Evolutionary conservation across 208 protist species (phyloP).

Genomic region (Phytomonas francai): DNA sequence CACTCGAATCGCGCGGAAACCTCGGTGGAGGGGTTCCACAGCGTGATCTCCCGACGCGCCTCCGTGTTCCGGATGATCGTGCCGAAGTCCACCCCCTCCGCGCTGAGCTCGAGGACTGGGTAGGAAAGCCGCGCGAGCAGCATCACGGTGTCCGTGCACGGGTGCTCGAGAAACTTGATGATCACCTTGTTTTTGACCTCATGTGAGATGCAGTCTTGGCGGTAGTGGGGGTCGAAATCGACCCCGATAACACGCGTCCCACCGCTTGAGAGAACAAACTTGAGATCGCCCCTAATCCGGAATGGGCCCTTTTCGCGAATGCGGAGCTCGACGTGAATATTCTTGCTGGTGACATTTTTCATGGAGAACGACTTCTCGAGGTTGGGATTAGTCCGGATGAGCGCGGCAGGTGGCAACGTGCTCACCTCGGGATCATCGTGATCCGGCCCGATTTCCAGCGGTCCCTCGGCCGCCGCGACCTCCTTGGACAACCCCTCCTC

Average conservation of each 20-base stretch:
- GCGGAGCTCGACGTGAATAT: slow-evolving; percentile 63
- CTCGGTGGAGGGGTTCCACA: slow-evolving; percentile 75
- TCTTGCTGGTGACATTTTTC: slow-evolving; percentile 82
- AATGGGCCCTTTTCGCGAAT: slow-evolving; percentile 57
- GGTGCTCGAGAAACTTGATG: slow-evolving; percentile 87
- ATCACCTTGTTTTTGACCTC: slow-evolving; percentile 56
- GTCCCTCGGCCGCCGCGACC: background rate
- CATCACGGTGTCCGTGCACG: slow-evolving; percentile 74
- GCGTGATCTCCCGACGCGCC: slow-evolving; percentile 42
- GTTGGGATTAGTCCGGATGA: background rate
- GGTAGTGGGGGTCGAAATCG: slow-evolving; percentile 80
- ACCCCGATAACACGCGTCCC: slow-evolving; percentile 81
- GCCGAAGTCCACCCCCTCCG: slow-evolving; percentile 84
- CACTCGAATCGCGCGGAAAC: slow-evolving; percentile 76
- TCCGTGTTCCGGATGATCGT: slow-evolving; percentile 90
- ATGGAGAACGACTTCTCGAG: slow-evolving; percentile 76
- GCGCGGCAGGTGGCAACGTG: background rate
- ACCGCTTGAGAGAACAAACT: slow-evolving; percentile 57
- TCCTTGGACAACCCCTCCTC: slow-evolving; percentile 25
- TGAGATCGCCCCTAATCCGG: slow-evolving; percentile 37
- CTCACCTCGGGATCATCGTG: background rate
- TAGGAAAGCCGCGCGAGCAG: slow-evolving; percentile 80
- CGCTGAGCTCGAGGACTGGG: slow-evolving; percentile 78
- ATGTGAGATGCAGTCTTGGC: slow-evolving; percentile 71
- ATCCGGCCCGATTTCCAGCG: background rate